phyloP scores from a whole-genome alignment of 2,329 filamentous ascomycete genomes.

The Exophiala lecanii-corni region DNA sequence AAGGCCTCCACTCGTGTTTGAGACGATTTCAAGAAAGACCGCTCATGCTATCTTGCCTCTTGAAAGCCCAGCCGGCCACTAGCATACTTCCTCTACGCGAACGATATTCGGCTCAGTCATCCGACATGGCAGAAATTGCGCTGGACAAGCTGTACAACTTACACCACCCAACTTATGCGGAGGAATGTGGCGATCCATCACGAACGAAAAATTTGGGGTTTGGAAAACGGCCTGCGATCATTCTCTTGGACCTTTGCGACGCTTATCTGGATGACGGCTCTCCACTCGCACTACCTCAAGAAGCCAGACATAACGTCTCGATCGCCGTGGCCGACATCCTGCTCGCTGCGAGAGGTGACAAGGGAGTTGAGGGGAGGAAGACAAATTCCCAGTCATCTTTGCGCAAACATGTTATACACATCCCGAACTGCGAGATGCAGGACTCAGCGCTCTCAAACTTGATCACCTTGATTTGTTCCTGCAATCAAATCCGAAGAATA shows the following conservation, averaged over 20 bases:
- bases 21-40: too few relatives aligned
- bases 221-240: background rate
- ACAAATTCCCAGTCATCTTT: background rate
- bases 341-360: background rate
- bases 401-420: constrained; percentile 1
- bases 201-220: background rate
- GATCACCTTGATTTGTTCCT: background rate
- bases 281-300: background rate
- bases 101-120: too few relatives aligned
- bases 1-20: too few relatives aligned
- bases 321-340: background rate
- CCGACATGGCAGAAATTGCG: too few relatives aligned
- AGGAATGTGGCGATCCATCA: background rate
- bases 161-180: background rate
- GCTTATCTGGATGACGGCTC: background rate
- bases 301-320: background rate
- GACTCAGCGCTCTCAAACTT: background rate
- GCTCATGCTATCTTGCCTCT: too few relatives aligned
- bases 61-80: too few relatives aligned
- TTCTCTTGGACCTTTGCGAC: background rate
- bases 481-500: background rate
- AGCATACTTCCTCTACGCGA: too few relatives aligned
- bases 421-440: background rate
- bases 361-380: background rate
- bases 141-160: too few relatives aligned